phyloP scores from a whole-genome alignment of 2,329 filamentous ascomycete species.

The Cladosporium sp. region DNA sequence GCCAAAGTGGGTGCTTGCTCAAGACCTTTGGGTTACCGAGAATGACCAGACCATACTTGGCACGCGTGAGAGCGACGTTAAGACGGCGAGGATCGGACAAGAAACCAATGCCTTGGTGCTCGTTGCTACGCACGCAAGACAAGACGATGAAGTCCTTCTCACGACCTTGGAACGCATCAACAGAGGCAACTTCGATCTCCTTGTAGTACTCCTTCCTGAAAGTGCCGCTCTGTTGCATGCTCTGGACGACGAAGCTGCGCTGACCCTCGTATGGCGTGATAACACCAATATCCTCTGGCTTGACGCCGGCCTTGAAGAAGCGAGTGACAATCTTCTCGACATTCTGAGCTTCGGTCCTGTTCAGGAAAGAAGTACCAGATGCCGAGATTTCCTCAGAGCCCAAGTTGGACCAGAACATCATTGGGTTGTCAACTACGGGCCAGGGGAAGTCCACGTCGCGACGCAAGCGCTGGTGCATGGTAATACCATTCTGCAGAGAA shows the following conservation, averaged over 20 bases:
- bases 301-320: constrained; percentile 98
- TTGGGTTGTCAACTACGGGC: constrained; percentile 88
- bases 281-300: constrained; percentile 88
- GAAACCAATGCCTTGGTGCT: constrained; percentile 98
- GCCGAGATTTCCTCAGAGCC: constrained; percentile 98
- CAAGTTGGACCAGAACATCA: constrained; percentile 99
- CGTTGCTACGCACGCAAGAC: constrained; percentile 96
- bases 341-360: constrained; percentile 93
- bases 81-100: constrained; percentile 94
- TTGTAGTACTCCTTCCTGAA: constrained; percentile 99
- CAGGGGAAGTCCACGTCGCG: constrained; percentile 97
- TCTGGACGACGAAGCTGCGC: constrained; percentile 95
- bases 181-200: constrained; percentile 95
- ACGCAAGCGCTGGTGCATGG: constrained; percentile 79
- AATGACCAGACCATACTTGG: constrained; percentile 94
- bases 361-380: constrained; percentile 95
- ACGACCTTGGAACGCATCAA: constrained; percentile 97
- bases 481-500: constrained; percentile 92
- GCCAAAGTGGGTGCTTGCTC: constrained; percentile 97
- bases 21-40: constrained; percentile 96
- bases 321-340: constrained; percentile 98
- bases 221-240: constrained; percentile 96
- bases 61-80: constrained; percentile 93
- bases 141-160: constrained; percentile 99
- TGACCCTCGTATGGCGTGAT: constrained; percentile 99